phyloP scores from a whole-genome alignment of 768 basidiomycete genomes.

The Tubosaeta sp. region DNA sequence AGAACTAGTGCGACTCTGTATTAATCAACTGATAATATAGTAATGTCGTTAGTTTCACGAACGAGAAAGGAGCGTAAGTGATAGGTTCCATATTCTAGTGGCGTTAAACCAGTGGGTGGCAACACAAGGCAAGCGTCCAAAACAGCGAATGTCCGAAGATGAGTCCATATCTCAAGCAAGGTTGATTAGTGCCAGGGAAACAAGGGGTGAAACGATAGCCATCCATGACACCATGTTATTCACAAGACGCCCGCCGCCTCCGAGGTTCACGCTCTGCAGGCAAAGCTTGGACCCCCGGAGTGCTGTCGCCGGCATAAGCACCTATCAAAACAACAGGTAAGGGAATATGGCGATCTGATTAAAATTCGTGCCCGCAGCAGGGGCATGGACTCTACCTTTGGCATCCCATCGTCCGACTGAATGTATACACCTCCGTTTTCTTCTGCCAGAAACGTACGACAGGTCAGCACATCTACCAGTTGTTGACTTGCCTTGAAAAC shows the following conservation, averaged over 20 bases:
- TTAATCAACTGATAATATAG: conserved; percentile 2
- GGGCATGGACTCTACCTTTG: conserved; percentile 32
- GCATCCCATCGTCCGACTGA: conserved; percentile 40
- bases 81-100: neutral
- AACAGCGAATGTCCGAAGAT: neutral
- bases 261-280: conserved; percentile 9
- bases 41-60: conserved; percentile 8
- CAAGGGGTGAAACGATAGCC: neutral
- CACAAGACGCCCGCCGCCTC: neutral
- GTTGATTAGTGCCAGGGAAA: conserved; percentile 1
- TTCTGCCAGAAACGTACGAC: conserved; percentile 35
- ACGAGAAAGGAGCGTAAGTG: neutral
- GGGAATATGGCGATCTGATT: neutral
- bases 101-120: neutral
- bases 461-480: conserved; percentile 53
- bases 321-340: conserved; percentile 15
- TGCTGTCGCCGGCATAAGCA: conserved; percentile 33
- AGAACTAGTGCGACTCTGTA: neutral
- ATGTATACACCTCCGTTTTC: conserved; percentile 40
- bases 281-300: conserved; percentile 22
- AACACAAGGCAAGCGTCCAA: too few species aligned
- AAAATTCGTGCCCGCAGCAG: neutral
- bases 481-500: conserved; percentile 38
- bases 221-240: conserved; percentile 6
- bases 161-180: conserved; percentile 7